Percentiles rank a stretch among this genome's conserved stretches.
Evolutionary conservation across 768 basidiomycete species (phyloP).

Genomic region (Xerocomellus amylosporus): DNA sequence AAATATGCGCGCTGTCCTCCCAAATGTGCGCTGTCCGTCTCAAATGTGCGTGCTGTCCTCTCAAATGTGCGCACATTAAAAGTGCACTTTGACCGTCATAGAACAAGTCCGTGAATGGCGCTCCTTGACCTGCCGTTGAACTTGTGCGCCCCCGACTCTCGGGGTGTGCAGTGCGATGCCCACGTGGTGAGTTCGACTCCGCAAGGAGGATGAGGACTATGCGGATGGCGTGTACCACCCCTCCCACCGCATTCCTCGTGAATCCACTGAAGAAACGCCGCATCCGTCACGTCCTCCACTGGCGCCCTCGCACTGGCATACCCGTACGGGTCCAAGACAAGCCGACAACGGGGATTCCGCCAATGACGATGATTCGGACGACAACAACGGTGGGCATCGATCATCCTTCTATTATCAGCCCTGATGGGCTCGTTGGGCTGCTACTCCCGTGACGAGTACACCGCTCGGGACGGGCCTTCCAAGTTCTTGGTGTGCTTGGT

Average conservation of each 20-base stretch:
- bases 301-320: conserved; percentile 67
- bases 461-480: conserved; percentile 3
- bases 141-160: no score
- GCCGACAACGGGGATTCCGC: conserved; percentile 9
- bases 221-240: conserved; percentile 31
- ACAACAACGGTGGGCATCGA: conserved; percentile 36
- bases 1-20: no score
- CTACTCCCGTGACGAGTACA: conserved; percentile 11
- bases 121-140: no score
- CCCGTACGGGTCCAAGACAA: conserved; percentile 28
- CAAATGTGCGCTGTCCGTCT: no score
- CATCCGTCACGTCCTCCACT: conserved; percentile 35
- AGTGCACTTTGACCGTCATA: no score
- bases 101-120: no score
- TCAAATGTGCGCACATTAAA: no score
- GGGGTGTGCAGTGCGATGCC: not conserved
- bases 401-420: conserved; percentile 64
- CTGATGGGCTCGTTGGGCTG: conserved; percentile 37
- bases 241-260: conserved; percentile 12
- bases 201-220: conserved; percentile 47
- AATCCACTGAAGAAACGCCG: conserved; percentile 32
- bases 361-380: conserved; percentile 8
- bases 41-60: no score
- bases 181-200: conserved; percentile 36
- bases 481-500: not conserved